Base-by-base conservation (phyloP, 768 basidiomycete genomes). In the Fibroporia radiculosa region DNA sequence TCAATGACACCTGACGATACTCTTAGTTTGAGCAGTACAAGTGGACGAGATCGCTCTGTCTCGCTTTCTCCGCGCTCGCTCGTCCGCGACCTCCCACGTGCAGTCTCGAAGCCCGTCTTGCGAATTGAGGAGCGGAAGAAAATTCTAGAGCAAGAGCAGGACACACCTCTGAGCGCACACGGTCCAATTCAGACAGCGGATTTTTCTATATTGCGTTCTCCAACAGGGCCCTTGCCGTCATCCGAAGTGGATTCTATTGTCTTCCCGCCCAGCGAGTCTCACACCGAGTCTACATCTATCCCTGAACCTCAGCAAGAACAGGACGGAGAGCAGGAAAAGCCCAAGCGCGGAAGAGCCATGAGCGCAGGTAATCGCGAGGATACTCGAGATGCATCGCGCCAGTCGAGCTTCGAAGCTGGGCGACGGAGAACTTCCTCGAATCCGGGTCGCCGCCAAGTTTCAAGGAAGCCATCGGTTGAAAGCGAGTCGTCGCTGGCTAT, bases 1-100 rank as follows among this genome's bases (percentile, higher is more conserved):
- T 56, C 59, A 2, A 60, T 60, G 59, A 60, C 59, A 3, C 59
- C 59, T 3, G 59, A 60, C 48, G 59, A 60, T 43, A 58, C 55
- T 7, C 35, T 58, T 29, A 60, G 54, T 37, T 32, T 42, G 24
- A 53, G 51, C 37, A 57, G 58, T 45, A 45, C 36, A 4, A 56
- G 52, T 20, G 48, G 48, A 20, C 52, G 44, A 25, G 50, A 40
- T n/a, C 55, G 44, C 20, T 49, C 51, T 4, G 40, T 29, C 7
- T 49, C 57, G 32, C 34, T 31, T 1, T 54, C 53, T 6, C 49
- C 51, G 11, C 27, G 28, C 12, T 40, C 44, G 2, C 16, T 49
- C 46, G 46, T 28, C 49, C 34, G 23, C 16, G 48, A 55, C 4
- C 47, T 48, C 40, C 25, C 42, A 16, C 31, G 33, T 5, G 13